Evolutionary conservation across 768 basidiomycete genomes (phyloP).

Genomic region (Amanita rubescens): DNA sequence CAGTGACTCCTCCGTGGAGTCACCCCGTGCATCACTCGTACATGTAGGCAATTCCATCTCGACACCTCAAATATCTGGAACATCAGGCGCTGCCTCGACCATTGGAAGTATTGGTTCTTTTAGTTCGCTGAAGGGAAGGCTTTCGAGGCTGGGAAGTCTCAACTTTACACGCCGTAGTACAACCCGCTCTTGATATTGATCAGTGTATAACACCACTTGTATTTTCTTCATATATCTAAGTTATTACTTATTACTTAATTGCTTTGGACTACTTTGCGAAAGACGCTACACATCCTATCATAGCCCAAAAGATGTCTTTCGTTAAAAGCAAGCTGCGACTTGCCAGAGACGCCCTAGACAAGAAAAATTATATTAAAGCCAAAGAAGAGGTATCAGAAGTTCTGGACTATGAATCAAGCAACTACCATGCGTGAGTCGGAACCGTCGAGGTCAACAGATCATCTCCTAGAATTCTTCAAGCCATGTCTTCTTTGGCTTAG

Average conservation of each 20-base stretch:
- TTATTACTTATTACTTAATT: slow-evolving; percentile 12
- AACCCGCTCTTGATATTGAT: slow-evolving; percentile 11
- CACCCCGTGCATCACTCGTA: slow-evolving; percentile 69
- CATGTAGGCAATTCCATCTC: slow-evolving; percentile 51
- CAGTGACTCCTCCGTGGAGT: slow-evolving; percentile 57
- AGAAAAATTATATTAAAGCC: slow-evolving; percentile 68
- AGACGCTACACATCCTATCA: slow-evolving; percentile 9
- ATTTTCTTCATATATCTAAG: slow-evolving; percentile 10
- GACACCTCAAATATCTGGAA: slow-evolving; percentile 40
- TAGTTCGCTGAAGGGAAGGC: slow-evolving; percentile 63
- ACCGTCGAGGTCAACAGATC: not conserved
- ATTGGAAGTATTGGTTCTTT: slow-evolving; percentile 52
- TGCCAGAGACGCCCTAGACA: slow-evolving; percentile 66
- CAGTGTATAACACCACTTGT: not conserved
- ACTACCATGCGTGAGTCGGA: slow-evolving; percentile 71
- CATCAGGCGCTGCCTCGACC: slow-evolving; percentile 56
- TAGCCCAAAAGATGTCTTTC: slow-evolving; percentile 32
- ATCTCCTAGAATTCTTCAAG: slow-evolving; percentile 31
- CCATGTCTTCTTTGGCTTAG: slow-evolving; percentile 78
- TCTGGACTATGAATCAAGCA: slow-evolving; percentile 68
- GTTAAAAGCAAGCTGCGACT: slow-evolving; percentile 72
- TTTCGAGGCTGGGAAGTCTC: slow-evolving; percentile 72
- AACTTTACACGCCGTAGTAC: slow-evolving; percentile 50
- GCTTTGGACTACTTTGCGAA: slow-evolving; percentile 3
- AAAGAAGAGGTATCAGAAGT: slow-evolving; percentile 59